A percentile compares a stretch with the other conserved stretches of the same genome.
Evolutionary conservation across 164 flowering plant genomes (phyloP).

Genomic region (Chimonanthus salicifolius): DNA sequence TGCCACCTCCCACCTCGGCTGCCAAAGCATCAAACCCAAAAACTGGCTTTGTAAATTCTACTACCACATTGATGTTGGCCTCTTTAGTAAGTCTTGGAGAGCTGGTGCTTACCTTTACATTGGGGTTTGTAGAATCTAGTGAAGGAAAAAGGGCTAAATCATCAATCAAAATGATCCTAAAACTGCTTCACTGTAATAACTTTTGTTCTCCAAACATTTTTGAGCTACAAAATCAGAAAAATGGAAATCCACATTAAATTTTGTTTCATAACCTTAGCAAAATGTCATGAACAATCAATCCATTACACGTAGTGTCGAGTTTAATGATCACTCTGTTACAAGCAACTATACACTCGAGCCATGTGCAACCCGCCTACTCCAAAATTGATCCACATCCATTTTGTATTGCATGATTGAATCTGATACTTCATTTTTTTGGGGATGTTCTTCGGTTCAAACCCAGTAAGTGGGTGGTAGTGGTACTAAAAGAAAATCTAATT

Average conservation of each 20-base stretch:
- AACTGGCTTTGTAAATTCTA: constrained; percentile 55
- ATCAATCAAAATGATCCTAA: neutral
- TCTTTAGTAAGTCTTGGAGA: no score
- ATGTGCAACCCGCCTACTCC: no score
- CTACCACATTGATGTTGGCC: constrained; percentile 35
- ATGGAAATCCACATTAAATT: no score
- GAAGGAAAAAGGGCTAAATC: neutral
- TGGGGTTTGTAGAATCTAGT: constrained; percentile 40
- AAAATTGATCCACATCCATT: no score
- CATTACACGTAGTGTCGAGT: no score
- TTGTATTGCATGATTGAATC: no score
- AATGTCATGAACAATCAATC: no score
- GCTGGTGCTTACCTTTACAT: constrained; percentile 37
- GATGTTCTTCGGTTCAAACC: no score
- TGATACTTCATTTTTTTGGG: no score
- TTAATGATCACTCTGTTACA: no score
- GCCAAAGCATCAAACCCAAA: constrained; percentile 47
- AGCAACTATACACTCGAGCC: no score
- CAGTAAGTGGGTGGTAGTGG: neutral
- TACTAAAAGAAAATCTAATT: neutral
- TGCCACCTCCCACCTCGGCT: constrained; percentile 44
- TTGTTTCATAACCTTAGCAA: no score
- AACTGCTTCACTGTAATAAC: constrained; percentile 31
- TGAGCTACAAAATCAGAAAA: constrained; percentile 29
- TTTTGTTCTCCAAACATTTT: constrained; percentile 30